Percentiles rank a stretch among this genome's conserved stretches.
Conservation (phyloP, 2,329 filamentous ascomycete species). For the Fusarium chlamydosporum region DNA sequence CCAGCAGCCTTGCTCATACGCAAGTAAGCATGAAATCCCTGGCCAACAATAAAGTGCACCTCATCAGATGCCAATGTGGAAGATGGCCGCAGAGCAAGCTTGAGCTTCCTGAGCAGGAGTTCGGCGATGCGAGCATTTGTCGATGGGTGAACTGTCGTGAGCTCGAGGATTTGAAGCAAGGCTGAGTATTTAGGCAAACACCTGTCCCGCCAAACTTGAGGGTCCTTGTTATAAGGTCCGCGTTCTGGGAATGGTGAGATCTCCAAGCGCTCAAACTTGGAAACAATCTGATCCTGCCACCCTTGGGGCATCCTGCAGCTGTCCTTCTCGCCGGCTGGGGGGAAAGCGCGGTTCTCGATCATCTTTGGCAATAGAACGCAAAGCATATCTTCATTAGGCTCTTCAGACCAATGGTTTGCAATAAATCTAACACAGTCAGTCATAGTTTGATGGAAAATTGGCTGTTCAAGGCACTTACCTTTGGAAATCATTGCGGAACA, state of each 20-base stretch:
- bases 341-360: slow-evolving; percentile 69
- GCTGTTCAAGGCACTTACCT: slow-evolving; percentile 65
- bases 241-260: slow-evolving; percentile 75
- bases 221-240: slow-evolving; percentile 72
- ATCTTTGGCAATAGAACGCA: slow-evolving; percentile 78
- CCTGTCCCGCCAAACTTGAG: slow-evolving; percentile 72
- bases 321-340: slow-evolving; percentile 65
- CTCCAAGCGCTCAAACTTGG: slow-evolving; percentile 76
- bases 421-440: slow-evolving; percentile 74
- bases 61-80: slow-evolving; percentile 72
- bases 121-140: slow-evolving; percentile 76
- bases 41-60: slow-evolving; percentile 80
- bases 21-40: slow-evolving; percentile 80
- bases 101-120: slow-evolving; percentile 75
- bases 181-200: slow-evolving; percentile 78
- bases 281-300: slow-evolving; percentile 81
- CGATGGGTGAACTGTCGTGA: slow-evolving; percentile 74
- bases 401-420: slow-evolving; percentile 77
- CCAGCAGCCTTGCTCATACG: slow-evolving; percentile 73
- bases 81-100: slow-evolving; percentile 73
- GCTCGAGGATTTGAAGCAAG: slow-evolving; percentile 73
- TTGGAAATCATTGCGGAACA: slow-evolving; percentile 87
- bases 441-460: background rate
- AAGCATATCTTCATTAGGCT: slow-evolving; percentile 74
- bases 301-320: slow-evolving; percentile 71